Percentiles rank a stretch among this genome's conserved stretches.
phyloP scores from a whole-genome alignment of 2,329 filamentous ascomycete species.

The Apiospora arundinis region DNA sequence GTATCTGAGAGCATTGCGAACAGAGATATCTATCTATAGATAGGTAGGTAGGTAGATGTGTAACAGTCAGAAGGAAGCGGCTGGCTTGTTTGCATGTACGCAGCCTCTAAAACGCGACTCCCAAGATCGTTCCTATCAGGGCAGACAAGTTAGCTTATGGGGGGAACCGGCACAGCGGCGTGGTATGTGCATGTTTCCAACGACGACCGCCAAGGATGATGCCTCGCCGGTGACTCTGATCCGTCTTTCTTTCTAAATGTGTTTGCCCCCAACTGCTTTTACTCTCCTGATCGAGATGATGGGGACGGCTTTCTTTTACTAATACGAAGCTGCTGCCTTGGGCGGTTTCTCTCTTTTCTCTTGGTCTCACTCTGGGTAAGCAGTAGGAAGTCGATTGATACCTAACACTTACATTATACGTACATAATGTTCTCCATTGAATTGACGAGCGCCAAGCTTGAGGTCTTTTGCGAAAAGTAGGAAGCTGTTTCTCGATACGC shows the following conservation, averaged over 20 bases:
- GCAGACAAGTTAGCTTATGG: background rate
- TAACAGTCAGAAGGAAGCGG: background rate
- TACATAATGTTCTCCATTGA: background rate
- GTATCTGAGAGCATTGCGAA: background rate
- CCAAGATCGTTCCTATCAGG: background rate
- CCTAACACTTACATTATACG: background rate
- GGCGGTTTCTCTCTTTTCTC: background rate
- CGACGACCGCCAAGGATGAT: slow-evolving; percentile 7
- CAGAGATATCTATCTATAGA: background rate
- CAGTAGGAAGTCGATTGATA: background rate
- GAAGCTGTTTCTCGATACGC: background rate
- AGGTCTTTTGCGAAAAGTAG: background rate
- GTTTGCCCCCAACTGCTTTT: slow-evolving; percentile 5
- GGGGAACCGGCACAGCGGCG: background rate
- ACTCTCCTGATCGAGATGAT: background rate
- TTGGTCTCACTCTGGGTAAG: background rate
- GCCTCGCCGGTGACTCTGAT: slow-evolving; percentile 7
- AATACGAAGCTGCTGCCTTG: background rate
- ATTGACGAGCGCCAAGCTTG: background rate
- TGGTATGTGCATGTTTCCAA: background rate
- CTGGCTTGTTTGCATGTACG: background rate
- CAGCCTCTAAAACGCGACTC: background rate
- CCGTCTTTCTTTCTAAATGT: background rate
- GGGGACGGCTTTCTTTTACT: background rate
- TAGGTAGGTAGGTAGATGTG: too few relatives aligned